Percentiles rank a stretch among this genome's conserved stretches.
These are phyloP conservation scores for Salix purpurea DNA, from an alignment of 345 rosid genomes.

Conservation along the genomic window DNA sequence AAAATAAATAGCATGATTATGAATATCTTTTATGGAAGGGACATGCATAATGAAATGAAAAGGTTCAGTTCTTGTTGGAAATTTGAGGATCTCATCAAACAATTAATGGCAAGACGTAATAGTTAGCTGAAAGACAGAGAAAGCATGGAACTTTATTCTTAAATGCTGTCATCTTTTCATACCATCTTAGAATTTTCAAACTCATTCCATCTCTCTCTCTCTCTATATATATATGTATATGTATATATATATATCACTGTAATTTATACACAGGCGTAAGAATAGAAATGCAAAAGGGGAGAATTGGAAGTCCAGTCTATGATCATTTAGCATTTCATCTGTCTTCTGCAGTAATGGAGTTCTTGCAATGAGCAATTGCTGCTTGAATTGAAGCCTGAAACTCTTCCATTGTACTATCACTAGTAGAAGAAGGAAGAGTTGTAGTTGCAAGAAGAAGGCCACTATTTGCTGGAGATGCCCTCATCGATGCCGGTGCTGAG, in stretches of 20 bases:
- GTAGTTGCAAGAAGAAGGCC: constrained; percentile 57
- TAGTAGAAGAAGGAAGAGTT: constrained; percentile 39
- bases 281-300: not conserved
- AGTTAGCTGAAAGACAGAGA: not conserved
- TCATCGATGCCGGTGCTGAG: constrained; percentile 92
- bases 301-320: not conserved
- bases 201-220: not conserved
- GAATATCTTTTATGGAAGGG: not conserved
- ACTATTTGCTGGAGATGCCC: constrained; percentile 79
- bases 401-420: constrained; percentile 90
- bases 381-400: constrained; percentile 95
- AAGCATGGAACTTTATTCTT: not conserved
- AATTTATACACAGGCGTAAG: constrained; percentile 4
- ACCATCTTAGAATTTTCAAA: not conserved
- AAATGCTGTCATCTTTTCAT: not conserved
- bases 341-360: constrained; percentile 48
- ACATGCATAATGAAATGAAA: not conserved
- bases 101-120: too few relatives aligned
- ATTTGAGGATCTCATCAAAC: not conserved
- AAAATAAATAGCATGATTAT: not conserved
- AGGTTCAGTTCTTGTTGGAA: not conserved
- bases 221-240: too few relatives aligned
- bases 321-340: constrained; percentile 18
- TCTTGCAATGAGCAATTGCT: constrained; percentile 97
- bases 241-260: not conserved